Percentiles rank a stretch among this genome's conserved stretches.
phyloP scores from a whole-genome alignment of 2,329 filamentous ascomycete genomes.

The Neoarthrinium moseri region DNA sequence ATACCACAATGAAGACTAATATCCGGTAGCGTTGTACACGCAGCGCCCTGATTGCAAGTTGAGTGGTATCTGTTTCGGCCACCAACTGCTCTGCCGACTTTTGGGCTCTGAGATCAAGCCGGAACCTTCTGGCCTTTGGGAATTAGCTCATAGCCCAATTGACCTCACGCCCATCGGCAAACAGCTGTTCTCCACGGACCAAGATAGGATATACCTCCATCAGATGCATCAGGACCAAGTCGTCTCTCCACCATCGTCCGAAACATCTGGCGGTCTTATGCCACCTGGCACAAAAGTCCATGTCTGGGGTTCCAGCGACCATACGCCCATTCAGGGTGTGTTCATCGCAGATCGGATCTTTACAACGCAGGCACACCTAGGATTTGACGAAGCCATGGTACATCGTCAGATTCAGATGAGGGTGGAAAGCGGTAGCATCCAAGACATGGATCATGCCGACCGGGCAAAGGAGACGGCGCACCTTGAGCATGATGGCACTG shows the following conservation, averaged over 20 bases:
- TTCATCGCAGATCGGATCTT: slow-evolving; percentile 65
- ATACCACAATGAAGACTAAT: neutral
- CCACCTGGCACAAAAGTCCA: slow-evolving; percentile 40
- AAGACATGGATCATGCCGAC: slow-evolving; percentile 59
- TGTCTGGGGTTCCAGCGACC: slow-evolving; percentile 61
- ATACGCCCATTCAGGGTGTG: slow-evolving; percentile 72
- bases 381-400: slow-evolving; percentile 71
- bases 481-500: slow-evolving; percentile 68
- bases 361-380: slow-evolving; percentile 77
- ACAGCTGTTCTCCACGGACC: slow-evolving; percentile 63
- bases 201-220: slow-evolving; percentile 54
- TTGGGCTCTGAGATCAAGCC: slow-evolving; percentile 66
- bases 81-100: slow-evolving; percentile 74
- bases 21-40: slow-evolving; percentile 43
- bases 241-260: slow-evolving; percentile 55
- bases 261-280: slow-evolving; percentile 38
- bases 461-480: slow-evolving; percentile 61
- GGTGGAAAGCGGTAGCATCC: slow-evolving; percentile 58
- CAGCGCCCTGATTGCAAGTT: slow-evolving; percentile 52
- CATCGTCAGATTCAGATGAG: slow-evolving; percentile 60
- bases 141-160: slow-evolving; percentile 66
- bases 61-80: slow-evolving; percentile 78
- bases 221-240: slow-evolving; percentile 83
- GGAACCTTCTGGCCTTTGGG: slow-evolving; percentile 67
- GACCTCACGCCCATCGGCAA: slow-evolving; percentile 64